Conservation (phyloP, 108 stramenopile genomes). For the Nitzschia inconspicua region DNA sequence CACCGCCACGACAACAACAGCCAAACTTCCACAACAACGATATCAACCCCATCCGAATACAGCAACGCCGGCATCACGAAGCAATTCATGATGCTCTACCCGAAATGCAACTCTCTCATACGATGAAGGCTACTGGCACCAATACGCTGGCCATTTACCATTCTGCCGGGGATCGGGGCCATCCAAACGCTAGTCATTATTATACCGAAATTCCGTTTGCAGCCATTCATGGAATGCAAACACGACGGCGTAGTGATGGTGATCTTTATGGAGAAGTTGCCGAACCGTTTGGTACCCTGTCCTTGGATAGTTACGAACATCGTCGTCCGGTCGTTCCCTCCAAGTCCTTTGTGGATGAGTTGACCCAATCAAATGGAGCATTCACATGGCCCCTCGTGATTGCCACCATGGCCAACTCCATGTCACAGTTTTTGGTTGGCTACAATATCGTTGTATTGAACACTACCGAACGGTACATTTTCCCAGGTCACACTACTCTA, state of each 20-base stretch:
- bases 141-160: background rate
- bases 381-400: constrained; percentile 1
- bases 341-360: background rate
- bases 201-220: constrained; percentile 11
- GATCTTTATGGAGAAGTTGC: background rate
- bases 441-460: constrained; percentile 12
- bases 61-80: too few relatives aligned
- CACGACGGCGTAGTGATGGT: background rate
- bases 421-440: constrained; percentile 10
- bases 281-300: background rate
- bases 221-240: constrained; percentile 16
- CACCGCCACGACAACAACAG: too few relatives aligned
- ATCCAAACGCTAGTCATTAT: too few relatives aligned
- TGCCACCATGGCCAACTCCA: background rate
- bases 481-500: constrained; percentile 8
- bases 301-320: background rate
- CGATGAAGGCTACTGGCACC: too few relatives aligned
- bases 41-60: too few relatives aligned
- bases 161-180: constrained; percentile 1
- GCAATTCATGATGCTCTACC: too few relatives aligned
- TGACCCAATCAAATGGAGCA: background rate
- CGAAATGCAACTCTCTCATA: too few relatives aligned
- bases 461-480: constrained; percentile 6
- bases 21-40: too few relatives aligned
- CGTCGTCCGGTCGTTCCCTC: background rate